Percentiles rank a stretch among this genome's conserved stretches.
Evolutionary conservation across 129 eudicot genomes (phyloP).

Genomic region (Lactuca saligna): DNA sequence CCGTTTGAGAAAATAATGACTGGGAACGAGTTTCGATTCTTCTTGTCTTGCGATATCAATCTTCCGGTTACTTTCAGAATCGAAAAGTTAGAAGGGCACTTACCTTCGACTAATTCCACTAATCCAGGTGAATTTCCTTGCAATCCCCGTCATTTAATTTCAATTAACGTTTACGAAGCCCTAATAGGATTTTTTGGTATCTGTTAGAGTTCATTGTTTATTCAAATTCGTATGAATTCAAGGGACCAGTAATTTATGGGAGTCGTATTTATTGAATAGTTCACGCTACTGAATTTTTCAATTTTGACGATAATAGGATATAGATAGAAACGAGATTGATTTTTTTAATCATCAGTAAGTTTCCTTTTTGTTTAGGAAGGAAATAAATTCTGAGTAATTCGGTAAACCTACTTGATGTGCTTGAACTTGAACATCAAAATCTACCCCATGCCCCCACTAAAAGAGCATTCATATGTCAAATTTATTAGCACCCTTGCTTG

Average conservation of each 20-base stretch:
- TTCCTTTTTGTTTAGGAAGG: not conserved
- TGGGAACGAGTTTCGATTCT: conserved; percentile 85
- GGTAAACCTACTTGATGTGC: not conserved
- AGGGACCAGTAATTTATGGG: not conserved
- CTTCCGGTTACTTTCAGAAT: conserved; percentile 89
- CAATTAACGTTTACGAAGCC: conserved; percentile 3
- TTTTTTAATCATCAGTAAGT: not conserved
- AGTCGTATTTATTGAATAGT: not conserved
- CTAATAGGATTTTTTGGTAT: conserved; percentile 10
- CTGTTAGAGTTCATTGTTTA: conserved; percentile 9
- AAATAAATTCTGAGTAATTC: not conserved
- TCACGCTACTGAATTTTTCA: not conserved
- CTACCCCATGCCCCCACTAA: conserved; percentile 5
- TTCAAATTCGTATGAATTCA: not conserved
- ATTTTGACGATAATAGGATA: not conserved
- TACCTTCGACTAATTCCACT: conserved; percentile 44
- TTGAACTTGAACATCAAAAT: conserved; percentile 11
- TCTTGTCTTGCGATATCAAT: conserved; percentile 93
- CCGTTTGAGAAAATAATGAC: conserved; percentile 42
- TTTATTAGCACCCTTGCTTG: conserved; percentile 8
- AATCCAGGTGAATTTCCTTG: conserved; percentile 45
- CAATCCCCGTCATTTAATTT: not conserved
- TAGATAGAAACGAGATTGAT: not conserved
- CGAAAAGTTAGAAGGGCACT: conserved; percentile 73
- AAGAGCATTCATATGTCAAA: conserved; percentile 10